Percentiles rank a stretch among this genome's conserved stretches.
Evolutionary conservation across 2,329 filamentous ascomycete species (phyloP).

Genomic region (Aspergillus fischeri): DNA sequence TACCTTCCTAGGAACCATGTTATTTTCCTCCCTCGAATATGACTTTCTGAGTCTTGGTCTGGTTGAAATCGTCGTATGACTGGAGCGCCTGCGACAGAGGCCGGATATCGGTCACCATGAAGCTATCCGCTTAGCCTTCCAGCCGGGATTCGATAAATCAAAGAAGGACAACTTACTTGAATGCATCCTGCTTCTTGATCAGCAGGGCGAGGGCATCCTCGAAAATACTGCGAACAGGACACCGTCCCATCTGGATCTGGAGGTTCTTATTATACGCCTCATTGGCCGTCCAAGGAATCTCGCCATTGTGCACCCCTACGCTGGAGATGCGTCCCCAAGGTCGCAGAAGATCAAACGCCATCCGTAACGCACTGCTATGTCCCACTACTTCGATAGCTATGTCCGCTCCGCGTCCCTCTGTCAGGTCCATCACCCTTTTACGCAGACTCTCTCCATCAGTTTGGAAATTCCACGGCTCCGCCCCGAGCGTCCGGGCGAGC

Average conservation of each 20-base stretch:
- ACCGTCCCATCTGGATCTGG: constrained; percentile 68
- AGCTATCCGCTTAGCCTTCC: constrained; percentile 44
- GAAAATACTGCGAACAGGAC: constrained; percentile 63
- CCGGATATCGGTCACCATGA: constrained; percentile 71
- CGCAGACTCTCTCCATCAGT: constrained; percentile 58
- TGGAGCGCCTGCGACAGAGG: constrained; percentile 57
- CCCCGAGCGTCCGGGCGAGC: constrained; percentile 67
- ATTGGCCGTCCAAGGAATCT: constrained; percentile 62
- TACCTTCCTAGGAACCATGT: background rate
- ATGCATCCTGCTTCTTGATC: constrained; percentile 58
- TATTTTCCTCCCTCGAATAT: constrained; percentile 51
- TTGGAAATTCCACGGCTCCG: constrained; percentile 74
- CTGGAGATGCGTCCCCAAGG: constrained; percentile 69
- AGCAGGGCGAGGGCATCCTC: constrained; percentile 59
- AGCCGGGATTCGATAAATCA: background rate
- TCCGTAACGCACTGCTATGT: constrained; percentile 60
- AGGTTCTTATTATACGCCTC: constrained; percentile 66
- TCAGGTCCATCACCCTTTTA: constrained; percentile 61
- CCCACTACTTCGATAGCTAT: constrained; percentile 76
- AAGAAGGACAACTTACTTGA: constrained; percentile 50
- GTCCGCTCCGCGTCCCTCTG: constrained; percentile 76
- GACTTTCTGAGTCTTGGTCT: constrained; percentile 67
- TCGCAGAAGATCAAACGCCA: constrained; percentile 66
- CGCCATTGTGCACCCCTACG: constrained; percentile 69
- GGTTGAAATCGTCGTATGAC: constrained; percentile 62